Base-by-base conservation (phyloP, 1,139 yeast species). In the Geotrichum bryndzae region DNA sequence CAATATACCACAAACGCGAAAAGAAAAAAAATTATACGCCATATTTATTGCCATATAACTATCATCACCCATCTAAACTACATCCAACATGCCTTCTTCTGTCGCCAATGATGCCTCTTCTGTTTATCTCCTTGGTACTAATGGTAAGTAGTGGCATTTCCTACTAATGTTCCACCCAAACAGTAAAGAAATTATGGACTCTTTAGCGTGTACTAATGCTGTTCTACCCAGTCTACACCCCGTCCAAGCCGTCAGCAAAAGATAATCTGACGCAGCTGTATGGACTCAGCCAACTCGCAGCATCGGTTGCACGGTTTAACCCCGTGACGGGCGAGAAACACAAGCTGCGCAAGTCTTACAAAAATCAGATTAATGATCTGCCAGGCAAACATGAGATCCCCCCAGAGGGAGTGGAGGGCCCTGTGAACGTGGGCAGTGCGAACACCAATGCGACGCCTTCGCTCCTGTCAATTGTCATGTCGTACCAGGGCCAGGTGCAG, bases 291-390 rank as follows among this genome's bases (percentile, higher is more conserved):
- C 82, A 81, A 2, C 77, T 92, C 29, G 90, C 97, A 0, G 79
- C 82, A 59, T 86, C 96, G 5, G 86, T 94, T 57, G 96, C 97
- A 1, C 81, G 99, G 69, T 82, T 87, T n/a, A 91, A 89, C 68
- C 86, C 90, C 1, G 95, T 87, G 68, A 96, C 97, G 0, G 82
- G 94, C 0, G 91, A 89, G 69, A 97, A 96, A 58, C 91, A 90
- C 51, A 94, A 94, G 76, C 80, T 94, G 61, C 82, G 99, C 69
- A 94, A 94, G 74, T 90, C 97, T 0, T 94, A 92, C 76, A 94
- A 92, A 74, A 91, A 91, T 67, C 98, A 92, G 71, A 88, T 94
- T 22, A 80, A 82, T 46, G 97, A 92, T 68, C 77, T 94, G 48
- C 89, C 97, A 0, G 97, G 97, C 0, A 84, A 70, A 81, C 87